Conservation (phyloP, 208 protist species). For the Crithidia expoeki region DNA sequence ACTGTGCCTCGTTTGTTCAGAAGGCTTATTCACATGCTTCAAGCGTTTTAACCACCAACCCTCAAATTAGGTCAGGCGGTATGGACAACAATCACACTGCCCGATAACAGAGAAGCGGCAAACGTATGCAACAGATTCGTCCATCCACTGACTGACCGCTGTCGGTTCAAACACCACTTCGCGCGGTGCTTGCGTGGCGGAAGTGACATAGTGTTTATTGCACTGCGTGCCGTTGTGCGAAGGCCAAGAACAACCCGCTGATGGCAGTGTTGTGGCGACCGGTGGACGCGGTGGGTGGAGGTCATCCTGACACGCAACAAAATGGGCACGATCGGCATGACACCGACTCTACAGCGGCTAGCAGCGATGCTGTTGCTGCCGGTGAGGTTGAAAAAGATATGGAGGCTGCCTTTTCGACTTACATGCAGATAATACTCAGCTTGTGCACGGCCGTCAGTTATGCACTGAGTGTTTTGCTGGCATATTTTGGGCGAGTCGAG, state of each 20-base stretch:
- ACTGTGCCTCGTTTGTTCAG: slow-evolving; percentile 12
- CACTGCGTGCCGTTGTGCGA: background rate
- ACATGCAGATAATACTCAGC: background rate
- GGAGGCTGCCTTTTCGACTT: slow-evolving; percentile 4
- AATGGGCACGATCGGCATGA: background rate
- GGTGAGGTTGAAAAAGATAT: background rate
- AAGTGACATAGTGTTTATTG: background rate
- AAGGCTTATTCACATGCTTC: background rate
- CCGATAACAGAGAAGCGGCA: background rate
- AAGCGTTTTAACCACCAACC: background rate
- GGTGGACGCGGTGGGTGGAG: slow-evolving; percentile 1
- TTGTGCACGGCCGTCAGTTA: slow-evolving; percentile 10
- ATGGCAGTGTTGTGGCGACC: slow-evolving; percentile 8
- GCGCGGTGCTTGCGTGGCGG: background rate
- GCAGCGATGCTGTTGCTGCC: no score
- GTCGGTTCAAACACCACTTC: background rate
- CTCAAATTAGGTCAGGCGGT: background rate
- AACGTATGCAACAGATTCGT: background rate
- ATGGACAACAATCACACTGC: slow-evolving; percentile 9
- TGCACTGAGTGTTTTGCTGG: slow-evolving; percentile 13
- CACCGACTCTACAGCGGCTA: background rate
- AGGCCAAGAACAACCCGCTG: background rate
- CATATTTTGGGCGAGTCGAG: background rate
- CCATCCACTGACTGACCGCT: background rate
- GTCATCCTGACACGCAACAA: background rate